Evolutionary conservation across 495 filamentous ascomycete species (phyloP).

Genomic region (Xylaria acuta): DNA sequence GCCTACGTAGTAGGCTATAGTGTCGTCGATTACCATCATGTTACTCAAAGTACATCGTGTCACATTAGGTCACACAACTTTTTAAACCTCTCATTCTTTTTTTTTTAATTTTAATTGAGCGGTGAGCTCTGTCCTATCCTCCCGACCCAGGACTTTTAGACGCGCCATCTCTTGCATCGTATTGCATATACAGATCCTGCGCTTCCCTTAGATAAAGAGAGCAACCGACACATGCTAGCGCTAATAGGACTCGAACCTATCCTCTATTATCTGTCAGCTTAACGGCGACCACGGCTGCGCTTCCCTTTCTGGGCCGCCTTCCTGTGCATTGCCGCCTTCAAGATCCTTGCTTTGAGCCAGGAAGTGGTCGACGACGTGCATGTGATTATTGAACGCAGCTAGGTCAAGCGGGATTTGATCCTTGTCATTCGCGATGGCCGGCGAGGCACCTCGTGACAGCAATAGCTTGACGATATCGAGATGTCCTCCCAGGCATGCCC

Average conservation of each 20-base stretch:
- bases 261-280: no score
- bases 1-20: neutral
- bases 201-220: no score
- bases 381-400: conserved; percentile 75
- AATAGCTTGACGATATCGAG: conserved; percentile 78
- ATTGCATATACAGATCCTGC: conserved; percentile 36
- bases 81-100: neutral
- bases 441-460: conserved; percentile 71
- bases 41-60: neutral
- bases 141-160: conserved; percentile 1
- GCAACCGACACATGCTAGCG: no score
- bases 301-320: conserved; percentile 39
- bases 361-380: conserved; percentile 71
- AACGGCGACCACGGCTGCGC: no score
- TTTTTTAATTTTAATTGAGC: neutral
- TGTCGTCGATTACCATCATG: neutral
- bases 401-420: conserved; percentile 87
- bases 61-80: neutral
- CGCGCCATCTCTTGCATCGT: conserved; percentile 33
- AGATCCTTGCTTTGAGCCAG: conserved; percentile 61
- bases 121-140: neutral
- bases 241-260: no score
- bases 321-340: conserved; percentile 55
- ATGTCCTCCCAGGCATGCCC: conserved; percentile 89
- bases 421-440: conserved; percentile 74